These are phyloP conservation scores for Cicer arietinum DNA, from an alignment of 306 rosid species.

Conservation along the genomic window DNA sequence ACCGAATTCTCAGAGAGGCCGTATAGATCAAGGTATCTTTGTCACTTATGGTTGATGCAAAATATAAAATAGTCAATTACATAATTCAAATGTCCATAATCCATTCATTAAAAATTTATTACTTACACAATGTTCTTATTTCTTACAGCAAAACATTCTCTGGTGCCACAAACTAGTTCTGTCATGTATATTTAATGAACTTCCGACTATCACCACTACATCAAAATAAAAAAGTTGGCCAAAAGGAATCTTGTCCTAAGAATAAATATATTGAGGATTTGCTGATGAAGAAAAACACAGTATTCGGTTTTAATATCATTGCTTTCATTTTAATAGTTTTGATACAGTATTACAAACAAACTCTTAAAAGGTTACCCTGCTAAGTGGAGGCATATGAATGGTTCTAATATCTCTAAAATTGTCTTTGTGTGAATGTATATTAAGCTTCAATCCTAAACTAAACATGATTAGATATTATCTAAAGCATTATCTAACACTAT, in stretches of 20 bases:
- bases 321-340: neutral
- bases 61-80: neutral
- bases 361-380: too few relatives aligned
- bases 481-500: neutral
- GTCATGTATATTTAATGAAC: constrained; percentile 1
- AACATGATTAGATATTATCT: neutral
- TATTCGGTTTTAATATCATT: too few relatives aligned
- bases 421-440: neutral
- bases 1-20: neutral
- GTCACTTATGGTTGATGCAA: neutral
- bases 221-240: constrained; percentile 19
- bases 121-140: constrained; percentile 16
- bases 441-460: neutral
- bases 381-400: too few relatives aligned
- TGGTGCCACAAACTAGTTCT: neutral
- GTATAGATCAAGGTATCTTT: constrained; percentile 16
- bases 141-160: constrained; percentile 1
- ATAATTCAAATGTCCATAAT: neutral
- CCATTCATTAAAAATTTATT: neutral
- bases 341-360: neutral
- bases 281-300: neutral
- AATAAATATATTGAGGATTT: too few relatives aligned
- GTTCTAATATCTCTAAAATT: neutral
- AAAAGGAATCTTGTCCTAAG: constrained; percentile 4
- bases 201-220: constrained; percentile 18